A percentile compares a stretch with the other conserved stretches of the same genome.
These are phyloP conservation scores for Serendipita vermifera DNA, from an alignment of 768 basidiomycete genomes.

Conservation along the genomic window DNA sequence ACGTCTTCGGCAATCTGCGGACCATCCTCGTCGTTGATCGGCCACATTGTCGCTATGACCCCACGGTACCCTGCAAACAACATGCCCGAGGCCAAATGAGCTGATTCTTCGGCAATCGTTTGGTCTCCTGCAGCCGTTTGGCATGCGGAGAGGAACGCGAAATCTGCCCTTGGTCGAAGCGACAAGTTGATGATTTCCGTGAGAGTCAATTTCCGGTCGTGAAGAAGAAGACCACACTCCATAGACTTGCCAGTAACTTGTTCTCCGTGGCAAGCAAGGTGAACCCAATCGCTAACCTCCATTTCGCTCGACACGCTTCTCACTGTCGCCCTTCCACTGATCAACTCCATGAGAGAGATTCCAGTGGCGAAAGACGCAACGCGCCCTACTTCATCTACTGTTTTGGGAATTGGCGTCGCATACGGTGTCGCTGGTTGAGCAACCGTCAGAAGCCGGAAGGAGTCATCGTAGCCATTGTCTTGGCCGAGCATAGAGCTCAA, in stretches of 20 bases:
- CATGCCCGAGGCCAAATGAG: conserved; percentile 35
- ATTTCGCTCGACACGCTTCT: conserved; percentile 13
- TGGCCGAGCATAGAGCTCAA: neutral
- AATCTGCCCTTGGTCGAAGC: conserved; percentile 20
- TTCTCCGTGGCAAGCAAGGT: conserved; percentile 22
- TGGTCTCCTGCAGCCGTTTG: conserved; percentile 29
- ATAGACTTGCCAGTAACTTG: conserved; percentile 19
- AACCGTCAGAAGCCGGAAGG: neutral
- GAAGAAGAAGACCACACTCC: neutral
- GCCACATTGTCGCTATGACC: conserved; percentile 35
- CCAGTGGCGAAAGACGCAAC: neutral
- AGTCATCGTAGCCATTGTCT: neutral
- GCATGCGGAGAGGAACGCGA: conserved; percentile 38
- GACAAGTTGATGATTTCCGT: neutral
- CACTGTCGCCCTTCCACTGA: neutral
- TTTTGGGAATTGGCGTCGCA: neutral
- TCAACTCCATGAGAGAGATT: neutral
- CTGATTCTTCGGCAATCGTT: conserved; percentile 26
- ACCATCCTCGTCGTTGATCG: conserved; percentile 28
- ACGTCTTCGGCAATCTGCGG: conserved; percentile 24
- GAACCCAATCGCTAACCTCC: conserved; percentile 16
- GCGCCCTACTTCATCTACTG: neutral
- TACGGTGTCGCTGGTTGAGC: conserved; percentile 8
- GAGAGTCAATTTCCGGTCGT: neutral
- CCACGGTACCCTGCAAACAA: conserved; percentile 23